Base-by-base conservation (phyloP, 1,284 basidiomycete genomes). In the Meripilus lineatus region DNA sequence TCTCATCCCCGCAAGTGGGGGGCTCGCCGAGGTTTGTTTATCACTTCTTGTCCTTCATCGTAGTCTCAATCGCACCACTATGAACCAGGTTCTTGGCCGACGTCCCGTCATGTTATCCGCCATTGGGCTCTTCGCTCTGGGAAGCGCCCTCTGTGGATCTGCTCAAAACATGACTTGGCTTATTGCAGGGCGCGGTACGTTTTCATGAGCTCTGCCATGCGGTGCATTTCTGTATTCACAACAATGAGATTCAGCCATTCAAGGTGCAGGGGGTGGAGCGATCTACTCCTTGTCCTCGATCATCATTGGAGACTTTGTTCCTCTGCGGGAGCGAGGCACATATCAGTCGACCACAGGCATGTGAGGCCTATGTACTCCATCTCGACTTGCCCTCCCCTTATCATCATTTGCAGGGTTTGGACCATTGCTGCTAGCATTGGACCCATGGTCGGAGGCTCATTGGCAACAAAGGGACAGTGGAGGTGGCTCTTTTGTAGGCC, bases 201-300 rank as follows among this genome's bases (percentile, higher is more conserved):
- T 24, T 40, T 21, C 6, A 17, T 36, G 11, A 7, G 7, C 17
- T 36, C 21, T 28, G 14, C 40, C n/a, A 10, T 30, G 28, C n/a
- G n/a, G 8, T 15, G 8, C n/a, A 30, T 25, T 17, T 15, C 11
- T 28, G 17, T 5, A 14, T 14, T 5, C 24, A 38, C 11, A 36
- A 24, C 10, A 32, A 33, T 18, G 15, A 32, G 17, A 11, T 15
- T 14, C 22, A 55, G 65, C 57, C 7, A 44, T 70, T 0, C 67
- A 69, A 46, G 69, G 69, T 18, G 54, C 69, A 18, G 69, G 68
- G 15, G 66, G 67, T 24, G 69, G 69, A 1, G 61, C 58, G 3
- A 63, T 69, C 44, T 51, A 65, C 17, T 55, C 50, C 5, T 44
- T 70, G 14, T 51, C 61, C 10, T 55, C 63, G 15, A 67, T 70